Evolutionary conservation across 805 yeast genomes (phyloP).

Genomic region (Debaryomyces castellii): DNA sequence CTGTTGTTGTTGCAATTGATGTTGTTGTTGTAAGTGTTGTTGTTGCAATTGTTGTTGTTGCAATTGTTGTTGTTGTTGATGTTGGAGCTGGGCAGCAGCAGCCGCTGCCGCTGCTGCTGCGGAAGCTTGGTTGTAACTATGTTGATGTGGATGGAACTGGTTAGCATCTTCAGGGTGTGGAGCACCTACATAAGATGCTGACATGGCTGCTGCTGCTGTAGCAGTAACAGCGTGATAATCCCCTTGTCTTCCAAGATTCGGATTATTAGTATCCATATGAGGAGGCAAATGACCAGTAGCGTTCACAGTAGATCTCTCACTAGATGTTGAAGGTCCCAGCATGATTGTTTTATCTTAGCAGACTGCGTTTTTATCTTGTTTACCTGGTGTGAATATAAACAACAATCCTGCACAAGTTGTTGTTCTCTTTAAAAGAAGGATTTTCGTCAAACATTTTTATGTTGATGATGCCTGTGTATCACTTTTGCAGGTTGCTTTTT

Average conservation of each 20-base stretch:
- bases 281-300: conserved; percentile 11
- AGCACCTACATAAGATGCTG: conserved; percentile 13
- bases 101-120: conserved; percentile 17
- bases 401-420: conserved; percentile 25
- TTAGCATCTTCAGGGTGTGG: conserved; percentile 11
- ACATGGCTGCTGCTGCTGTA: conserved; percentile 14
- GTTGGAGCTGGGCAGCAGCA: conserved; percentile 13
- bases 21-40: conserved; percentile 13
- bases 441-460: conserved; percentile 1
- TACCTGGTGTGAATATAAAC: conserved; percentile 18
- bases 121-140: conserved; percentile 16
- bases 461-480: conserved; percentile 1
- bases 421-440: conserved; percentile 4
- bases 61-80: conserved; percentile 14
- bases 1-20: conserved; percentile 11
- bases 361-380: conserved; percentile 3
- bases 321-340: conserved; percentile 33
- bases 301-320: conserved; percentile 24
- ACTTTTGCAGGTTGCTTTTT: conserved; percentile 5
- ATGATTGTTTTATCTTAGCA: conserved; percentile 8
- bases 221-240: conserved; percentile 14
- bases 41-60: conserved; percentile 11
- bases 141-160: conserved; percentile 15
- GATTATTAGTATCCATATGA: conserved; percentile 10
- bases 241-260: conserved; percentile 10